Evolutionary conservation across 129 eudicot species (phyloP), one percentile per base, ranked within the genome.

Genomic region (Logfia minima): DNA sequence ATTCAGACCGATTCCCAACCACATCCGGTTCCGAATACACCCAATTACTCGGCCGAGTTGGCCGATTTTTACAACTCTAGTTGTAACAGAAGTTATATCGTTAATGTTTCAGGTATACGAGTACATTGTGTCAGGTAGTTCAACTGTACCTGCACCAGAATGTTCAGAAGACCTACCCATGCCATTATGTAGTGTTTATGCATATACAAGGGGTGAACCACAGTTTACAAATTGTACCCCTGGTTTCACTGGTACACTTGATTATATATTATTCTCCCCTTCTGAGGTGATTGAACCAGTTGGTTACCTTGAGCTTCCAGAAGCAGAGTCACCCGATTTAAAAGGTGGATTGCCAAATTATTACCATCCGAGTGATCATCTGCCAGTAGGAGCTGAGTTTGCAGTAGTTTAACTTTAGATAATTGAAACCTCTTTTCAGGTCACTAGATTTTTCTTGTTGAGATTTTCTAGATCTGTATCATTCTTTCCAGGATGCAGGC

Each of bases 311-410:
- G 96, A 94, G 48, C 96, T 94, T 72, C 97, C 98, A 14, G 90
- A 72, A 21, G 23, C 82, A 28, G 90, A 86, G 41, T 86, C 96
- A 10, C 63, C 91, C 21, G 92, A 90, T 67, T 83, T 94, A 16
- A 79, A 41, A 41, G 97, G 97, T 24, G 97, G 98, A 34, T 80
- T 94, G 62, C 98, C 98, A 16, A 94, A 94, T 79, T 82, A 84
- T 82, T 79, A 66, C 56, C 97, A 91, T 82, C 98, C 98, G 4
- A 94, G 98, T 76, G 98, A 94, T 86, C 98, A 94, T 80, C 89
- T 94, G 66, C 98, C 98, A 17, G 91, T 94, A 64, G 98, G 98
- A 59, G 97, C 93, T 29, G 97, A 91, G 75, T 91, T 94, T 82
- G 77, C 76, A 28, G 83, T 90, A 62, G 80, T 78, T 21, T 19